These are phyloP conservation scores for Linderina pennispora DNA, from an alignment of 192 early-diverging fungal species.

Conservation along the genomic window DNA sequence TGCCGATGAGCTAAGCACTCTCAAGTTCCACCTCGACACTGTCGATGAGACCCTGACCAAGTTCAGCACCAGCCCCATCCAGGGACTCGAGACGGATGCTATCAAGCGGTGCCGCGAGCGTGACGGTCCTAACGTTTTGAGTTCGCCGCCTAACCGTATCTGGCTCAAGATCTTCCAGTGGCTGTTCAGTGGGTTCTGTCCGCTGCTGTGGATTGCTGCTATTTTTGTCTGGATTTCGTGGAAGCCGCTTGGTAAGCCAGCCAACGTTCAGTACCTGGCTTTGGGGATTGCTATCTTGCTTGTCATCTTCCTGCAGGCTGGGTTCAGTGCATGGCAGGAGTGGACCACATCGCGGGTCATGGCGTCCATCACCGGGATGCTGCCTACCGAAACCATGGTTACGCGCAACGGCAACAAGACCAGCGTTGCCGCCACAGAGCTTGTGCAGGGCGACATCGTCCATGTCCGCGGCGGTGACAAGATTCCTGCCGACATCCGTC, in stretches of 20 bases:
- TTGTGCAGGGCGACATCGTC: no score
- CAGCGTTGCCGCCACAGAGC: no score
- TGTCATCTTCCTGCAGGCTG: constrained; percentile 51
- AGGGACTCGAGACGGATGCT: no score
- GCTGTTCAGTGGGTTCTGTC: constrained; percentile 59
- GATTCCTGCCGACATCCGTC: constrained; percentile 64
- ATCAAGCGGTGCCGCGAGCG: not conserved
- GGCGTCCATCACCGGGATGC: constrained; percentile 57
- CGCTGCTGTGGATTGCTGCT: constrained; percentile 52
- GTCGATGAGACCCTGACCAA: not conserved
- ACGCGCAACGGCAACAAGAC: constrained; percentile 66
- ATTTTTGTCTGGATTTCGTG: constrained; percentile 51
- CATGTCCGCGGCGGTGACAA: constrained; percentile 52
- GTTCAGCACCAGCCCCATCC: not conserved
- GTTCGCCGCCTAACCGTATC: not conserved
- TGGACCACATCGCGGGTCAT: constrained; percentile 52
- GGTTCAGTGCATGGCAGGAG: constrained; percentile 55
- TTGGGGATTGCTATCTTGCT: constrained; percentile 47
- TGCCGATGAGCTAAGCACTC: no score
- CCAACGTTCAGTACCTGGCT: constrained; percentile 37
- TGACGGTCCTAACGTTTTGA: not conserved
- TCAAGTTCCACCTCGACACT: no score
- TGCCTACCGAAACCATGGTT: constrained; percentile 52
- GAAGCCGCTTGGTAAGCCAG: constrained; percentile 37
- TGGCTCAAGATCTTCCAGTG: not conserved